phyloP scores from a whole-genome alignment of 2,329 filamentous ascomycete species.

The Clarireedia monteithiana region DNA sequence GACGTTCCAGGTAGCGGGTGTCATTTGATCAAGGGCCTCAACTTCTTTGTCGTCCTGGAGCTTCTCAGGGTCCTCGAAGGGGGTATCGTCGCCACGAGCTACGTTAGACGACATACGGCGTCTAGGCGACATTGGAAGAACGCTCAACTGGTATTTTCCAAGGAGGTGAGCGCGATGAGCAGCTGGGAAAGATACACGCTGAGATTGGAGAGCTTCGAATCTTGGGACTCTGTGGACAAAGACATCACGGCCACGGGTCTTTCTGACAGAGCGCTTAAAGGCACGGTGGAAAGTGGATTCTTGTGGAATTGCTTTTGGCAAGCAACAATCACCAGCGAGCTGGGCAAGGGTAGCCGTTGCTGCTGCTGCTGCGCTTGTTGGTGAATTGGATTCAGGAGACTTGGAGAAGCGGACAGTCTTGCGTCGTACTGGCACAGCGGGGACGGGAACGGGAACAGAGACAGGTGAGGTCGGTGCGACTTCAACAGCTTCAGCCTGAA shows the following conservation, averaged over 20 bases:
- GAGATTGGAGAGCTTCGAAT: constrained; percentile 81
- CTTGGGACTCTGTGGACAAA: constrained; percentile 80
- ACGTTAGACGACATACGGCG: constrained; percentile 67
- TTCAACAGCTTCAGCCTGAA: constrained; percentile 31
- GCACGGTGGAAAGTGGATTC: constrained; percentile 84
- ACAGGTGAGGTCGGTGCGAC: constrained; percentile 28
- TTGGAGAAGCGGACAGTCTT: constrained; percentile 73
- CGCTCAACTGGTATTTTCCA: constrained; percentile 75
- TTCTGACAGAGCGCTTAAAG: constrained; percentile 67
- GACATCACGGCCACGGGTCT: constrained; percentile 60
- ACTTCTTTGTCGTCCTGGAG: constrained; percentile 67
- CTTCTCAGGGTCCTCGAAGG: constrained; percentile 55
- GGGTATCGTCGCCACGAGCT: constrained; percentile 59
- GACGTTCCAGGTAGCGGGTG: constrained; percentile 52
- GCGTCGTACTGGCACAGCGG: constrained; percentile 37
- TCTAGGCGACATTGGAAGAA: constrained; percentile 59
- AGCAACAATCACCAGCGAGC: constrained; percentile 28
- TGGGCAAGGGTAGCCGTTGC: constrained; percentile 5
- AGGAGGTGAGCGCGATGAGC: constrained; percentile 74
- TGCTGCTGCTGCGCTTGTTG: constrained; percentile 1
- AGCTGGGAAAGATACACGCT: constrained; percentile 65
- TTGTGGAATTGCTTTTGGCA: constrained; percentile 44
- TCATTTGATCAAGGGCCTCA: constrained; percentile 69
- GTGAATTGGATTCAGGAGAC: constrained; percentile 16
- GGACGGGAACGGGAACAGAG: constrained; percentile 7